Conservation (phyloP, 345 rosid species). For the Rhodomyrtus tomentosa region DNA sequence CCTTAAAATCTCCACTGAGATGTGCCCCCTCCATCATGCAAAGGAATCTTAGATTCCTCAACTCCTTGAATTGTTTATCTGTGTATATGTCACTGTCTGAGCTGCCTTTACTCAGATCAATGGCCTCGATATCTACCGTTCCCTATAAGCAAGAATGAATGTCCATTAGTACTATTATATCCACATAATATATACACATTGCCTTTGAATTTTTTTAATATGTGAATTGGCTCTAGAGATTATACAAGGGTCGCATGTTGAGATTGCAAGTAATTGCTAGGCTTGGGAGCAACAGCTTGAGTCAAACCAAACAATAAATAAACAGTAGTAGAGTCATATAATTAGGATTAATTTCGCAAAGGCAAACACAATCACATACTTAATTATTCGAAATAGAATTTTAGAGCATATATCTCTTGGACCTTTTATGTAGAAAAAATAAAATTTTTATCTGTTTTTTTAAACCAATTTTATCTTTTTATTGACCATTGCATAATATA, state of each 20-base stretch:
- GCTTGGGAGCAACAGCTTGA: background rate
- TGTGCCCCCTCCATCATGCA: rapidly evolving
- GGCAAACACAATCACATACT: no score
- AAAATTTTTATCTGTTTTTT: no score
- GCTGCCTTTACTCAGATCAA: background rate
- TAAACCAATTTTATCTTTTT: background rate
- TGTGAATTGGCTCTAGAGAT: background rate
- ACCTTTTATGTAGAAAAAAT: no score
- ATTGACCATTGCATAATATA: background rate
- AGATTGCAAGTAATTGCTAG: background rate
- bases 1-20: background rate
- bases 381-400: no score
- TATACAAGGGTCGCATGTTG: background rate
- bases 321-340: background rate
- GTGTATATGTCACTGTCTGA: no score
- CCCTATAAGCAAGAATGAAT: background rate
- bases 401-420: background rate
- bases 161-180: no score
- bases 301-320: background rate
- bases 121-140: background rate
- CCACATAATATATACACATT: background rate
- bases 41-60: background rate
- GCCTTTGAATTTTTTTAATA: background rate
- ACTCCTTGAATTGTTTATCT: no score
- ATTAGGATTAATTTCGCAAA: no score